A percentile compares a stretch with the other conserved stretches of the same genome.
Evolutionary conservation across 768 basidiomycete species (phyloP).

Genomic region (Mycena galopus): DNA sequence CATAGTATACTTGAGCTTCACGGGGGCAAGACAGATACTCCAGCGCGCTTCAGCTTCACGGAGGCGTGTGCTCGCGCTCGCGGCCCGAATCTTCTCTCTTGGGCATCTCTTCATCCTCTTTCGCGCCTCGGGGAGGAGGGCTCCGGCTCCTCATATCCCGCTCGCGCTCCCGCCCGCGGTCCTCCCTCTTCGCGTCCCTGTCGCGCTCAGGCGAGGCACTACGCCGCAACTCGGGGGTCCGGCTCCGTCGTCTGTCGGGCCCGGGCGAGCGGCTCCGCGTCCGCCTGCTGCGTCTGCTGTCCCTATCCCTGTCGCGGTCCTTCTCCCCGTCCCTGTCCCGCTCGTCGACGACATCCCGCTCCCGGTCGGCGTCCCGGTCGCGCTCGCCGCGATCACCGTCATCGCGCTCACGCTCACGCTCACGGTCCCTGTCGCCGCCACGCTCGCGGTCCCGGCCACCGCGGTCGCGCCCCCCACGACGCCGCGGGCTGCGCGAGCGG

Average conservation of each 20-base stretch:
- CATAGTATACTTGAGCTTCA: no score
- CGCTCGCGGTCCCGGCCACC: constrained; percentile 38
- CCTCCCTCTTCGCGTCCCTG: constrained; percentile 54
- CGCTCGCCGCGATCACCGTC: background rate
- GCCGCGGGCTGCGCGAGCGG: constrained; percentile 36
- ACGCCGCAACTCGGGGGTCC: constrained; percentile 47
- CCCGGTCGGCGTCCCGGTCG: constrained; percentile 4
- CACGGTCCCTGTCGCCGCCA: constrained; percentile 50
- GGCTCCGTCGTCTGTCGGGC: constrained; percentile 53
- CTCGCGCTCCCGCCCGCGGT: background rate
- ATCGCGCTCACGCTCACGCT: constrained; percentile 6
- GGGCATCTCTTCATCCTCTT: constrained; percentile 49
- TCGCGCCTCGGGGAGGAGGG: constrained; percentile 51
- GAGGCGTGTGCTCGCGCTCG: constrained; percentile 70
- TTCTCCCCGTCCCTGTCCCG: constrained; percentile 51
- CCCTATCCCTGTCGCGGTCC: constrained; percentile 44
- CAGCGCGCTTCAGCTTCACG: constrained; percentile 53
- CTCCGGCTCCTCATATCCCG: constrained; percentile 60
- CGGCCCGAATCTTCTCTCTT: constrained; percentile 66
- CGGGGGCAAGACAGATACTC: no score
- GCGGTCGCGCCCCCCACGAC: constrained; percentile 48
- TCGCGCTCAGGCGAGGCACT: constrained; percentile 60
- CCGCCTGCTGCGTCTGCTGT: constrained; percentile 59
- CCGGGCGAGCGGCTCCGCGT: constrained; percentile 66
- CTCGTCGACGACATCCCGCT: constrained; percentile 41